A percentile compares a stretch with the other conserved stretches of the same genome.
These are phyloP conservation scores for Phytopythium vexans DNA, from an alignment of 352 stramenopile genomes.

Conservation along the genomic window DNA sequence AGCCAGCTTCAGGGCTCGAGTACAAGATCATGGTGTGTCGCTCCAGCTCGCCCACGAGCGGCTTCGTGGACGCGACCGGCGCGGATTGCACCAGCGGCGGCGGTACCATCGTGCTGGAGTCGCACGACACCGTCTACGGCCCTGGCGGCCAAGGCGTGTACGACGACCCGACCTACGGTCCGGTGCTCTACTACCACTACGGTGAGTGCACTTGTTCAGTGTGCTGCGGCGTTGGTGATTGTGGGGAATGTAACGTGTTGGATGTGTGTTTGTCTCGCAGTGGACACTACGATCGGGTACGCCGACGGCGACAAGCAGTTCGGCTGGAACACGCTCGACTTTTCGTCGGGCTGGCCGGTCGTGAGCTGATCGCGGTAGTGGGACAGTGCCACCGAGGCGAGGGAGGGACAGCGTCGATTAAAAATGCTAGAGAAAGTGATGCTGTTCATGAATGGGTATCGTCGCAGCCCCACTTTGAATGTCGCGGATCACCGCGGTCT, in stretches of 20 bases:
- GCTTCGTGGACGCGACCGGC: conserved; percentile 34
- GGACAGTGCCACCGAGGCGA: too few relatives aligned
- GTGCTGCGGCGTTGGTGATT: background rate
- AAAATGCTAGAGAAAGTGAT: too few relatives aligned
- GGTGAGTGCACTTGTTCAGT: conserved; percentile 11
- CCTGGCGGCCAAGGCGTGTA: conserved; percentile 43
- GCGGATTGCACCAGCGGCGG: conserved; percentile 23
- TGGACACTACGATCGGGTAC: conserved; percentile 37
- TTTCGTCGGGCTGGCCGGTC: conserved; percentile 40
- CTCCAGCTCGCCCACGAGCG: conserved; percentile 16
- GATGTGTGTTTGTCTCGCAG: conserved; percentile 9
- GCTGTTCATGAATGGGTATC: too few relatives aligned
- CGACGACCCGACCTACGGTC: conserved; percentile 32
- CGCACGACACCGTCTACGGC: conserved; percentile 32
- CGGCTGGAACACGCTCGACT: conserved; percentile 55
- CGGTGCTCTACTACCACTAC: conserved; percentile 54
- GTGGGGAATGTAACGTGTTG: background rate
- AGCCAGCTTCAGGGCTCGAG: conserved; percentile 25
- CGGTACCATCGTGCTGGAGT: conserved; percentile 37
- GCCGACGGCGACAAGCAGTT: conserved; percentile 44
- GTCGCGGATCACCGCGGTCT: too few relatives aligned
- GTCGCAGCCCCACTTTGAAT: too few relatives aligned
- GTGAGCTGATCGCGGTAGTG: background rate
- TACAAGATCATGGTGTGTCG: conserved; percentile 45
- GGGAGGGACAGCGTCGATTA: too few relatives aligned